Conservation (phyloP, 805 yeast genomes). For the Teunomyces cretensis region DNA sequence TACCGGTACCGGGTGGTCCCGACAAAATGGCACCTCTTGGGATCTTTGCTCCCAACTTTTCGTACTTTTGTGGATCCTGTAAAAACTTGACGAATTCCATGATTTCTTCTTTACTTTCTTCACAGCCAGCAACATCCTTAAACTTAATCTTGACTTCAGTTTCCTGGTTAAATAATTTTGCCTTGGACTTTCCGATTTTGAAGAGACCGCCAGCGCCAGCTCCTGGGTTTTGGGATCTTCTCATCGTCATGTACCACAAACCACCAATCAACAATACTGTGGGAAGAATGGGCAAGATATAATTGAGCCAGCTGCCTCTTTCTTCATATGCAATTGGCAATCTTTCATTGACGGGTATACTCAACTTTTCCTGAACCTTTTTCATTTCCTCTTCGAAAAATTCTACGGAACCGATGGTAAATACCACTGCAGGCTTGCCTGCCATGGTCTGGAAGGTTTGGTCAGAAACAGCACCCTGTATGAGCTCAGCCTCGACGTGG, state of each 20-base stretch:
- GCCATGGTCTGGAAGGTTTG: conserved; percentile 37
- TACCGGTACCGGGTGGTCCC: conserved; percentile 98
- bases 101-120: conserved; percentile 91
- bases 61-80: conserved; percentile 82
- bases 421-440: conserved; percentile 53
- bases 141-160: conserved; percentile 79
- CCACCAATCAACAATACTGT: conserved; percentile 81
- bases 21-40: conserved; percentile 94
- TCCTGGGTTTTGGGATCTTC: conserved; percentile 48
- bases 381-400: conserved; percentile 81
- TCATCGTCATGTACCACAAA: conserved; percentile 60
- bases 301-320: conserved; percentile 61
- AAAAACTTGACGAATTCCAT: conserved; percentile 92
- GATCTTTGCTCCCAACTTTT: conserved; percentile 86
- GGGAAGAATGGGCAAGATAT: conserved; percentile 72
- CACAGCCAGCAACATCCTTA: conserved; percentile 92
- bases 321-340: conserved; percentile 77
- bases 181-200: conserved; percentile 75
- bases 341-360: conserved; percentile 66
- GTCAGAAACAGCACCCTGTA: conserved; percentile 43
- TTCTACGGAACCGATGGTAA: conserved; percentile 87
- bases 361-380: conserved; percentile 64
- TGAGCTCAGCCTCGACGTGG: conserved; percentile 67
- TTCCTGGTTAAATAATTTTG: conserved; percentile 79
- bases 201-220: conserved; percentile 65